Evolutionary conservation across 1,284 basidiomycete genomes (phyloP).

Genomic region (Lignosus rhinocerotis): DNA sequence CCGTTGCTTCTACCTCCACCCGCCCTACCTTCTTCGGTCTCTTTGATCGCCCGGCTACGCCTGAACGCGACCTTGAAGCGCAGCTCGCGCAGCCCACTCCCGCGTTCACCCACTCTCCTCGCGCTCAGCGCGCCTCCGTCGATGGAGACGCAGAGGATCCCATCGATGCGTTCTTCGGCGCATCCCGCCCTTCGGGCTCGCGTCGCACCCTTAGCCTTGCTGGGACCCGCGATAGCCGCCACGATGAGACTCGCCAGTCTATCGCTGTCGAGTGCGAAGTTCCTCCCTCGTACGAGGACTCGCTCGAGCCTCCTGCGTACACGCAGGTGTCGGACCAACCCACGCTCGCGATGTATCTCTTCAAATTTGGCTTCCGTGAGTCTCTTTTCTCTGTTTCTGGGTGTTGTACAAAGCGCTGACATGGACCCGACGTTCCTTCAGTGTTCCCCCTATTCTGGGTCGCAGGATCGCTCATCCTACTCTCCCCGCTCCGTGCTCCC

Average conservation of each 20-base stretch:
- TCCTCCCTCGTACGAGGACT: slow-evolving; percentile 30
- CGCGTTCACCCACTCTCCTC: slow-evolving; percentile 10
- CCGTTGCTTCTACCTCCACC: slow-evolving; percentile 8
- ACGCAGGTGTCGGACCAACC: slow-evolving; percentile 29
- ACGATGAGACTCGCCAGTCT: slow-evolving; percentile 22
- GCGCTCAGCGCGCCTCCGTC: slow-evolving; percentile 7
- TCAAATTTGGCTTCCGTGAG: slow-evolving; percentile 37
- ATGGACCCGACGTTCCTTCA: slow-evolving; percentile 13
- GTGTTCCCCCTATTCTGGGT: slow-evolving; percentile 49
- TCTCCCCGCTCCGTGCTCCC: slow-evolving; percentile 39
- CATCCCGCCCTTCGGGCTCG: slow-evolving; percentile 18
- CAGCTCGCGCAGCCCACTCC: slow-evolving; percentile 7
- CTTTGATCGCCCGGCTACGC: slow-evolving; percentile 16
- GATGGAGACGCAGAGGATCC: slow-evolving; percentile 23
- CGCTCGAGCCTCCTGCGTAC: slow-evolving; percentile 28
- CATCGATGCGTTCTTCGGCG: slow-evolving; percentile 35
- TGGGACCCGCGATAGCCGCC: slow-evolving; percentile 32
- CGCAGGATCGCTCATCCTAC: slow-evolving; percentile 40
- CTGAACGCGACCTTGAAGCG: slow-evolving; percentile 13
- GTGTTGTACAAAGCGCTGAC: neutral
- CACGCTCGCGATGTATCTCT: slow-evolving; percentile 37
- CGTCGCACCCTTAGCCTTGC: slow-evolving; percentile 15
- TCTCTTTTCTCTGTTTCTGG: neutral
- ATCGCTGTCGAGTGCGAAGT: slow-evolving; percentile 12
- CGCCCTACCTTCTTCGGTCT: slow-evolving; percentile 21